Evolutionary conservation across 257 asterid genomes (phyloP), one percentile per base, ranked within the genome.

Genomic region (Ballota nigra): DNA sequence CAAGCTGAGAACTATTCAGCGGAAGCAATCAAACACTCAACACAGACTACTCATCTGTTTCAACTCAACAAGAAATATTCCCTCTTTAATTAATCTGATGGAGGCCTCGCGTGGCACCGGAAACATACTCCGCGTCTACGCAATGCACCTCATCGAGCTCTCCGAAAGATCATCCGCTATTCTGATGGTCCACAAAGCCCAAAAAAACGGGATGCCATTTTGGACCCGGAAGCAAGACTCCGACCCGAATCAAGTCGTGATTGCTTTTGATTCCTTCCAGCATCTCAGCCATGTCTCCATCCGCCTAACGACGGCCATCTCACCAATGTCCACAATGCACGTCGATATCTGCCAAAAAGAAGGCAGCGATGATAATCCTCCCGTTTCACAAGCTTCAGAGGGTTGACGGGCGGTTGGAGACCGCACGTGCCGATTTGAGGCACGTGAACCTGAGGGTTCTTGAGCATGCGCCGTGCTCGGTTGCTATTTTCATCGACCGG

Each of bases 141-240:
- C 86, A 2, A 83, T 83, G 88, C 91, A 86, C 65, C 78, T 83
- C 16, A 81, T 81, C 86, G 91, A 73, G 60, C 41, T 73, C 6
- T 73, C 86, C 1, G 88, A 86, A 61, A 83, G 88, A 58, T 66
- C 91, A 5, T 83, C 86, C 6, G 84, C 88, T 2, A 81, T 86
- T 15, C 63, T 65, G 2, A 86, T 81, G 88, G 86, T 77, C 10
- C 91, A 83, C 79, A 73, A 64, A 43, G 78, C 78, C 8, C 58
- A 72, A 10, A 73, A 28, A 7, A 73, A 73, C 11, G 72, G 77
- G 36, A 73, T 73, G 77, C 77, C 77, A 0, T 73, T 64, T n/a
- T 73, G 77, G 77, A 64, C 28, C 51, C 20, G 47, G 59, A 53
- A 36, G 13, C 43, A 3, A 0, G 55, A 62, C 0, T 12, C 72